Base-by-base conservation (phyloP, 2,329 filamentous ascomycete species). In the Scedosporium minutisporum region DNA sequence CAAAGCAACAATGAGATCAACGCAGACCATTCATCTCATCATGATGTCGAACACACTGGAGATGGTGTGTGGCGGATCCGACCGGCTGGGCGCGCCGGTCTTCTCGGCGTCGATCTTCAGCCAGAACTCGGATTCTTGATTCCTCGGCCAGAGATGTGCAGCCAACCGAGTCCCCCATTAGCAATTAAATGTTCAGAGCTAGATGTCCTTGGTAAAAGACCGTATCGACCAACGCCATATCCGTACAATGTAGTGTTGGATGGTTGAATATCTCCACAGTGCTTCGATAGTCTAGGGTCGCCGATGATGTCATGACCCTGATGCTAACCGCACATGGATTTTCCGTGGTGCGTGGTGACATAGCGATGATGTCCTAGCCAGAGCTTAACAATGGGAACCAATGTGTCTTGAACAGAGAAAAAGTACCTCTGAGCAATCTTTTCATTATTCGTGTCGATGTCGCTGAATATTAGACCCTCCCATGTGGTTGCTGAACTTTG, bases 221-320 rank as follows among this genome's bases (percentile, higher is more conserved):
- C 44, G 16, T 21, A 48, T 48, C 16, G 44, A 48, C 21, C 44
- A 9, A 44, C 41, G n/a, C 41, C 7, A 44, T 44, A n/a, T 3
- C 41, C 7, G 12, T n/a, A n/a, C n/a, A n/a, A n/a, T 33, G 7
- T 9, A 33, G 18, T 18, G 44, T n/a, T 33, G 29, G 29, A 21
- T 7, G 16, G n/a, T 64, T 73, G 71, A 64, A 71, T 75, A 16
- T 72, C 73, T 63, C 72, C 69, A 67, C 77, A 75, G 63, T 79
- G 78, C 1, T n/a, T 27, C 16, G 41, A 21, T 42, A 25, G 3
- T 55, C 23, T 7, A n/a, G 25, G 16, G 44, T 21, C 44, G 23
- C 14, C 41, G 44, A 55, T 61, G 59, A 61, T 61, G 59, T 61
- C 59, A 61, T 61, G n/a, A 29, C 5, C 25, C 27, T 33, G 57